Evolutionary conservation across 495 filamentous ascomycete species (phyloP), one percentile per base, ranked within the genome.

Genomic region (Terfezia claveryi): DNA sequence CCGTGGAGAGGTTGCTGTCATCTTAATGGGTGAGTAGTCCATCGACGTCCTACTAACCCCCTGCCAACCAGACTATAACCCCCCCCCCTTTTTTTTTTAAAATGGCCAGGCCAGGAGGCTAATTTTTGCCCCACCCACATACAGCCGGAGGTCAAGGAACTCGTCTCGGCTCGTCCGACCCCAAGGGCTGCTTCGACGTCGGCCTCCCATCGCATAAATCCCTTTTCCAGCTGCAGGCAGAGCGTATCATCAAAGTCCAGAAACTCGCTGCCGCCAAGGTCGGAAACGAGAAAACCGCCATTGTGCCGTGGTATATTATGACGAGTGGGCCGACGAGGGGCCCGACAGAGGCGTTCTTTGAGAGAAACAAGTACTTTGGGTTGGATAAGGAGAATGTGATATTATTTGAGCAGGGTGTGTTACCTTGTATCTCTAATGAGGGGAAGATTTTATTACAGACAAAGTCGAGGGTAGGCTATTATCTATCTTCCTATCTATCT

Each of bases 261-360:
- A 65, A 77, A 54, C 70, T 96, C 55, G 87, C 87, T n/a, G 71
- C 76, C 54, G 80, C 83, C 72, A 73, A 76, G 57, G 27, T 32
- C 27, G 74, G 80, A 52, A 76, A 76, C 16, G 80, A 78, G 56
- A 67, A 71, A 59, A 73, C 76, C 56, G 81, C 83, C 36, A 76
- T 81, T 8, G 80, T 99, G 36, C 92, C 91, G 8, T 99, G 91
- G 91, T 99, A 96, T 71, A 82, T 99, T 64, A 99, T 99, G 91
- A 99, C 91, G 57, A 93, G 86, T 61, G 91, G 91, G 10, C 92
- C 91, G n/a, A 99, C 91, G 11, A 77, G 88, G 60, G 77, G 78
- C 54, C 83, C 87, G 10, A 99, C 91, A 8, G 85, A 94, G 74
- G 75, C 81, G 54, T 99, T 87, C 73, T 99, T 99, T 68, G 72